Evolutionary conservation across 148 eudicot genomes (phyloP).

Genomic region (Vaccinium corymbosum): DNA sequence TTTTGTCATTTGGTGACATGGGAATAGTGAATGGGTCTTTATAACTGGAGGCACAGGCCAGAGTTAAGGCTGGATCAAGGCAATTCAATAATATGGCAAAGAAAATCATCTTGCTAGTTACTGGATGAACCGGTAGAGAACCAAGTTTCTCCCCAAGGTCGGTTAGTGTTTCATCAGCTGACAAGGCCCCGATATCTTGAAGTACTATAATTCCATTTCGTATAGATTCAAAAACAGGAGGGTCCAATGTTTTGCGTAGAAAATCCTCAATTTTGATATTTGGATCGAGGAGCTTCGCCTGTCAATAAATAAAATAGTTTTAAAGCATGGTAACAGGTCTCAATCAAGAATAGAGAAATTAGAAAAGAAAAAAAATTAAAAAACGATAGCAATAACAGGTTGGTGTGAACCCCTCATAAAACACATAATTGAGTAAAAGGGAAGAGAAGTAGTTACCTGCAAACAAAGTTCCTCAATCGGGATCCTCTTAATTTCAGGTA

Average conservation of each 20-base stretch:
- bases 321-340: neutral
- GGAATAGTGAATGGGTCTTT: constrained; percentile 86
- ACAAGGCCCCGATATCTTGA: constrained; percentile 86
- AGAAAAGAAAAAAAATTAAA: no score
- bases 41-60: constrained; percentile 84
- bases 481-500: constrained; percentile 84
- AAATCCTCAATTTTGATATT: constrained; percentile 70
- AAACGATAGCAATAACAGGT: neutral
- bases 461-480: constrained; percentile 93
- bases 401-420: neutral
- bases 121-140: constrained; percentile 83
- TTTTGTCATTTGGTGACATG: constrained; percentile 61
- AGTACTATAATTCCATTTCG: constrained; percentile 75
- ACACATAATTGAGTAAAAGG: neutral
- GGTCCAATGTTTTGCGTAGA: constrained; percentile 76
- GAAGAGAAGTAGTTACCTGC: constrained; percentile 54
- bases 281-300: constrained; percentile 88
- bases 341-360: neutral
- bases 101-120: constrained; percentile 87
- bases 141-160: constrained; percentile 80
- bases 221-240: constrained; percentile 73
- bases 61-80: constrained; percentile 92
- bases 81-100: constrained; percentile 74
- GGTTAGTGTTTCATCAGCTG: constrained; percentile 71
- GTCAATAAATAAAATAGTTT: constrained; percentile 17